A percentile compares a stretch with the other conserved stretches of the same genome.
phyloP scores from a whole-genome alignment of 2,329 filamentous ascomycete genomes.

The Pyrenophora tritici-repentis region DNA sequence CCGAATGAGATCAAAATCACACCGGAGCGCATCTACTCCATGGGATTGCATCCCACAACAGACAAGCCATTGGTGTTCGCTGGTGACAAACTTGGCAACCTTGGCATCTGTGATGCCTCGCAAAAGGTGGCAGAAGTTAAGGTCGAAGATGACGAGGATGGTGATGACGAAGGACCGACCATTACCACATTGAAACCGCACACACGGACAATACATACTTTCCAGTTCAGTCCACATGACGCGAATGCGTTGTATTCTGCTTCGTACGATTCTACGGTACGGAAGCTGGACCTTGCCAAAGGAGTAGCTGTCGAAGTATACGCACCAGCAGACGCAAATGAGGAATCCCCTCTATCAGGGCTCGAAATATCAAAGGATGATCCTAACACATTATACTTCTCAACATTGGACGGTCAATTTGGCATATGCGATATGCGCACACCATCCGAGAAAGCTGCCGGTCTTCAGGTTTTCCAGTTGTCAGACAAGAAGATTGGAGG shows the following conservation, averaged over 20 bases:
- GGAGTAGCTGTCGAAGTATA: constrained; percentile 81
- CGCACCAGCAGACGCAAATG: constrained; percentile 69
- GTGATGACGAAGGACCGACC: constrained; percentile 70
- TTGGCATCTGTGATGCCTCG: constrained; percentile 89
- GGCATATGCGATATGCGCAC: constrained; percentile 80
- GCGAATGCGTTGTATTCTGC: constrained; percentile 78
- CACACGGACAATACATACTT: constrained; percentile 82
- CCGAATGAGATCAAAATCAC: constrained; percentile 62
- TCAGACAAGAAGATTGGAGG: constrained; percentile 95
- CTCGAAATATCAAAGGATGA: constrained; percentile 77
- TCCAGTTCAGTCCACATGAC: constrained; percentile 76
- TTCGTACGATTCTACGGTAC: constrained; percentile 91
- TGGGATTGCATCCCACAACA: constrained; percentile 84
- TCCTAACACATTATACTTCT: constrained; percentile 80
- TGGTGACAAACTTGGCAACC: constrained; percentile 88
- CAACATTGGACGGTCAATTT: constrained; percentile 79
- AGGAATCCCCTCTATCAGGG: constrained; percentile 80
- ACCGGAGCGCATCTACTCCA: constrained; percentile 63
- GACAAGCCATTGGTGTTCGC: constrained; percentile 90
- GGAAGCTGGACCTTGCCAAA: constrained; percentile 81
- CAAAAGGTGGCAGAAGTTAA: constrained; percentile 63
- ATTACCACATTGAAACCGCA: constrained; percentile 92
- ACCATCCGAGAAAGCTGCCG: constrained; percentile 54
- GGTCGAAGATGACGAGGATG: constrained; percentile 67
- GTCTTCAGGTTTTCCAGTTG: constrained; percentile 70